A percentile compares a stretch with the other conserved stretches of the same genome.
Evolutionary conservation across 2,329 filamentous ascomycete genomes (phyloP).

Genomic region (Aspergillus intermedius): DNA sequence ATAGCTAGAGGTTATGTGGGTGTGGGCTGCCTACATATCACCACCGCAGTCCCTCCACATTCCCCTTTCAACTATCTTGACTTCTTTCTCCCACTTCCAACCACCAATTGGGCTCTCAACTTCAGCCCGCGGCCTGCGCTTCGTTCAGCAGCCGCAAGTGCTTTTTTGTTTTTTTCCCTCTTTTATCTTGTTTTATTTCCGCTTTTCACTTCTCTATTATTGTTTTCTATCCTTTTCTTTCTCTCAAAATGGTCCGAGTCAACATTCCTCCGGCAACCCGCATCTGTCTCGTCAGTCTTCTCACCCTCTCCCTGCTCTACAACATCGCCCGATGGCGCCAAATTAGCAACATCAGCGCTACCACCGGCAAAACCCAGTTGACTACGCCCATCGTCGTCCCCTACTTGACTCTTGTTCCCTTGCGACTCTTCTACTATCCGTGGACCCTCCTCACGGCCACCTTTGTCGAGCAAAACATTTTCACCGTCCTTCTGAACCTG

Average conservation of each 20-base stretch:
- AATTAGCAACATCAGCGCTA: slow-evolving; percentile 57
- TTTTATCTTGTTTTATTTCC: not conserved
- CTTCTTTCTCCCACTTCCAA: slow-evolving; percentile 1
- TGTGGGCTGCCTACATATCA: not conserved
- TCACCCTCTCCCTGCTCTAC: slow-evolving; percentile 68
- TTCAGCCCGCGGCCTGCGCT: slow-evolving; percentile 16
- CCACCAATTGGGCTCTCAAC: slow-evolving; percentile 9
- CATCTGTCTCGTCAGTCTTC: slow-evolving; percentile 65
- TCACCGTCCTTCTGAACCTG: slow-evolving; percentile 71
- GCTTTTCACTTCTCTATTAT: not conserved
- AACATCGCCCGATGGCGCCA: slow-evolving; percentile 58
- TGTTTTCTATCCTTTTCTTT: not conserved
- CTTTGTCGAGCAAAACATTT: slow-evolving; percentile 86
- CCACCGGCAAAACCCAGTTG: slow-evolving; percentile 20
- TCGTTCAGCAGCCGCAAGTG: slow-evolving; percentile 14
- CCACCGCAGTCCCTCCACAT: not conserved
- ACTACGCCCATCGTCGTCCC: slow-evolving; percentile 60
- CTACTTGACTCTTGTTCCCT: slow-evolving; percentile 81
- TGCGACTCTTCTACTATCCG: slow-evolving; percentile 76
- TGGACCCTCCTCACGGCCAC: slow-evolving; percentile 87
- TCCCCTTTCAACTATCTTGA: slow-evolving; percentile 1
- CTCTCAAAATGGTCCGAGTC: slow-evolving; percentile 65
- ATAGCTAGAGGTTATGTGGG: too few relatives aligned
- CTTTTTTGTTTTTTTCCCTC: slow-evolving; percentile 2
- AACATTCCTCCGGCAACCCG: slow-evolving; percentile 91